Base-by-base conservation (phyloP, 306 rosid species). In the Begonia peltatifolia region DNA sequence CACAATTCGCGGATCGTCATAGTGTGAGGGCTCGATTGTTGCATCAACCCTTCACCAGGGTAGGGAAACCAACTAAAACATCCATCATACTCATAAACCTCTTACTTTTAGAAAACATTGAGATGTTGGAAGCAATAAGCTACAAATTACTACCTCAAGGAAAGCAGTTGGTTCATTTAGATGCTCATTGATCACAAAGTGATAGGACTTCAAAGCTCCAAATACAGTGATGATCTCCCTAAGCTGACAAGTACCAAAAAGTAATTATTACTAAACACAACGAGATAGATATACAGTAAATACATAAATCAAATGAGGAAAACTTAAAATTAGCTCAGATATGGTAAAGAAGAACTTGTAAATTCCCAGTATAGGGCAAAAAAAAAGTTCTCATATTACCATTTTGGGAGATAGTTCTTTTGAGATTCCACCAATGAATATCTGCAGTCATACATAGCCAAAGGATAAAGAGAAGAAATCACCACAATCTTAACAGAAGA, bases 371-470 rank as follows among this genome's bases (percentile, higher is more conserved):
- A 2, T 20, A 30, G 38, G 8, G 38, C 38, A 30, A 30, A 5
- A 30, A 30, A 30, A 30, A 30, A 30, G 23, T 2, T 11, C 41
- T 12, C 47, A 52, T 43, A 54, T 71, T 77, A 90, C 99, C 99
- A 86, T 83, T 47, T 81, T 61, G 7, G 93, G 71, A 46, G 99
- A 80, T 62, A 90, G 63, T 62, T 56, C 65, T 62, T 64, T 76
- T 63, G 99, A 79, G 67, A 90, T 70, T 67, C 99, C 99, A 71
- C 95, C 95, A 67, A 90, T 57, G 64, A 86, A 80, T 63, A 90
- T 75, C 99, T 86, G 86, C 63, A 56, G 38, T 48, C 73, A 76
- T 49, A 57, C 23, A 54, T 17, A 8, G 14, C 20, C 0, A 42
- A 52, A 43, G 11, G 11, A 22, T 41, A 30, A 58, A 59, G 30